Evolutionary conservation across 192 early-diverging fungal genomes (phyloP), one percentile per base, ranked within the genome.

Genomic region (Chytriomyces sp.): DNA sequence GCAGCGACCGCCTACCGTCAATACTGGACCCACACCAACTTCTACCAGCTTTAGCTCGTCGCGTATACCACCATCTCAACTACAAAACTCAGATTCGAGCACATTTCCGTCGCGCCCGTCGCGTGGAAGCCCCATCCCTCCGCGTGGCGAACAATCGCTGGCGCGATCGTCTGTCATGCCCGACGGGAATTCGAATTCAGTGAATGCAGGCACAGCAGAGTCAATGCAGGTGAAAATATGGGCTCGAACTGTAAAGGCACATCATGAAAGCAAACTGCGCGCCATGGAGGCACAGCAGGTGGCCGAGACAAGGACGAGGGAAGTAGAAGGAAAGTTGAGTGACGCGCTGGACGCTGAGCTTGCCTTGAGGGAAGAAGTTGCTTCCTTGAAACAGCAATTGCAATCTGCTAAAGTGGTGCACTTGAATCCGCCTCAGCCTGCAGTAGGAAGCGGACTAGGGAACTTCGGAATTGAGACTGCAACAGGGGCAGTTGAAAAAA

Each of bases 171-270:
- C n/a, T 12, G 19, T 31, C 17, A 26, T 28, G 30, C 19, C 19
- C 28, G 28, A 25, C 32, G 36, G 14, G 33, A 37, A 37, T 25
- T 12, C 59, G 38, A 10, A 30, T 14, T 37, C 59, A 12, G 59
- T n/a, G 14, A 30, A 61, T 38, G 31, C 59, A 12, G 56, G 12
- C 19, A 58, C 2, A 1, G 56, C 56, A 2, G 19, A 26, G 14
- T 28, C 17, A 12, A 14, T 25, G 4, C 59, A 61, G 26, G 38
- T 61, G 59, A 12, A 61, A 61, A 37, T 61, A 1, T 61, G 59
- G 59, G 59, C 59, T 30, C 59, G 59, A 14, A 61, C 59, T 14
- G 59, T 61, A 30, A 61, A 61, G 37, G 28, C 59, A 4, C 59
- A 61, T 26, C 59, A 61, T 38, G 59, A 61, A 7, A 36, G 32